Evolutionary conservation across 441 rosid genomes (phyloP), one percentile per base, ranked within the genome.

Genomic region (Erysimum cheiri): DNA sequence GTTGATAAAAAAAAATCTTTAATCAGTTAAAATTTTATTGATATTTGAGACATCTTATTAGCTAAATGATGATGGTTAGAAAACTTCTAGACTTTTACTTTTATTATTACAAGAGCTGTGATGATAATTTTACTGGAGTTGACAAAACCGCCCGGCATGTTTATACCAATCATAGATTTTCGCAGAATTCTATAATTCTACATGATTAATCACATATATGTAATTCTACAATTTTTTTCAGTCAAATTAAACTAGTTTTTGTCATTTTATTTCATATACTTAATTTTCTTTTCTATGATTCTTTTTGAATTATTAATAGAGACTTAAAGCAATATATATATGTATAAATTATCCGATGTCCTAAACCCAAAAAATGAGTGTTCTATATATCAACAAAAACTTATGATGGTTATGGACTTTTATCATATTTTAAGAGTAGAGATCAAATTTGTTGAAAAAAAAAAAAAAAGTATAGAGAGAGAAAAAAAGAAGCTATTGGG

Each of bases 61-160:
- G 26, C 67, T 33, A 59, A 15, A 40, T 40, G 65, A 64, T 64
- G 37, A 56, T 47, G 53, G 4, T 48, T 9, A 2, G 22, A 13
- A 24, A 14, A 35, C 9, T 5, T 19, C 8, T 50, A 12, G 37
- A n/a, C 36, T 3, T 60, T 70, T 10, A 50, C 35, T 62, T 53
- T 63, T 63, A 14, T 47, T 46, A 64, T 48, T 39, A 65, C 31
- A 48, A 48, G 24, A 64, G 24, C 24, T 32, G 67, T 32, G 46
- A 73, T 65, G 71, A 66, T 73, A 73, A n/a, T 40, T 39, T 54
- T 7, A 40, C 46, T 31, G 65, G 37, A 58, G 77, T 65, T 65
- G 77, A 73, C 77, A 65, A 73, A 73, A 73, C 36, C 77, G 39
- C 9, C 60, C 29, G 77, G 71, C 67, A 58, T 73, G 77, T 73